phyloP scores from a whole-genome alignment of 805 yeast genomes.

The Wickerhamiella dianesei region DNA sequence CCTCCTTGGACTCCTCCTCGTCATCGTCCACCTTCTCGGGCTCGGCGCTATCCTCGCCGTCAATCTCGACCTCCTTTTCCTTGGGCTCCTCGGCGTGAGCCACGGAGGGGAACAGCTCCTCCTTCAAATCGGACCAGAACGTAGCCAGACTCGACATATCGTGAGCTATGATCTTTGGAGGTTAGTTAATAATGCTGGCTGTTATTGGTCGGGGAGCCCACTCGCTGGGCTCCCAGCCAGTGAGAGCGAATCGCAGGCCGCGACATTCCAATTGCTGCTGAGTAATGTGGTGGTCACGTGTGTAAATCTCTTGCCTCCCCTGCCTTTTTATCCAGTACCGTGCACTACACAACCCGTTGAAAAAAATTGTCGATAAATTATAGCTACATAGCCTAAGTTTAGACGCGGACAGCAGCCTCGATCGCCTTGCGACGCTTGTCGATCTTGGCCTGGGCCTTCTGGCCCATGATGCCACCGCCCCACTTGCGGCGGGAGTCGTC shows the following conservation, averaged over 20 bases:
- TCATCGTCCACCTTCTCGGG: constrained; percentile 12
- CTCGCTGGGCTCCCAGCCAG: neutral
- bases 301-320: neutral
- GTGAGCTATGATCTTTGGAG: neutral
- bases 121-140: constrained; percentile 61
- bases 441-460: constrained; percentile 76
- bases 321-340: neutral
- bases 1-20: constrained; percentile 30
- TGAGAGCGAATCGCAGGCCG: neutral
- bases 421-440: constrained; percentile 58
- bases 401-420: constrained; percentile 28
- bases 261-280: neutral
- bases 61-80: constrained; percentile 12
- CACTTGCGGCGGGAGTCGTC: constrained; percentile 96
- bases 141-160: constrained; percentile 18
- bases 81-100: constrained; percentile 59
- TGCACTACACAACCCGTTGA: neutral
- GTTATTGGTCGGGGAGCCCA: constrained; percentile 4
- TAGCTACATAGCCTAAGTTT: constrained; percentile 6
- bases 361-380: neutral
- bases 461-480: constrained; percentile 99
- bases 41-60: constrained; percentile 5
- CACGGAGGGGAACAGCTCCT: constrained; percentile 59
- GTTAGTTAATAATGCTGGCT: constrained; percentile 4
- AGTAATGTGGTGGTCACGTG: neutral